Base-by-base conservation (phyloP, 805 yeast genomes). In the Cyberlindnera xylosilytica region DNA sequence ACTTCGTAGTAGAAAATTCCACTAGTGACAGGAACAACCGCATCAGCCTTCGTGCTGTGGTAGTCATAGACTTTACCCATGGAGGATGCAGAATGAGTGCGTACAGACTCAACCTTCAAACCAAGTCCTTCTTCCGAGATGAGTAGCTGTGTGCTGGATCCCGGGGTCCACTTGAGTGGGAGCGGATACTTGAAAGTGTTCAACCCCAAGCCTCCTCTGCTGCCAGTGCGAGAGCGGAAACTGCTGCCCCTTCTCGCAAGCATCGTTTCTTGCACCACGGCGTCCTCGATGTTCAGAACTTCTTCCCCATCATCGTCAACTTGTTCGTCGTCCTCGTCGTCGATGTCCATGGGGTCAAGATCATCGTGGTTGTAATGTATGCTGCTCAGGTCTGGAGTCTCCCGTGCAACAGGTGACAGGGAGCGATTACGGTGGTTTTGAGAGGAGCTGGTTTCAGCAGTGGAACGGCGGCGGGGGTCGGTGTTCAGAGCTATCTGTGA, bases 1-100 rank as follows among this genome's bases (percentile, higher is more conserved):
- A 76, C 61, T 52, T 78, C 83, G 50, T 53, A 78, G 52, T 78
- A 78, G 54, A 70, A 78, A 4, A 77, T 54, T 2, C 80, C 78
- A 43, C 71, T 56, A 17, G 60, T 56, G 3, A 60, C 47, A 1
- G 73, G 68, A 7, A 76, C 65, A 5, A 63, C 48, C 27, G 58
- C 47, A 44, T 70, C 56, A 1, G 72, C 51, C 41, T 62, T 64
- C 9, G 69, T 56, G 15, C 52, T 47, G 20, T 50, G 34, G 17
- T 46, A 40, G 7, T 55, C 60, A 31, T 51, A 42, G 31, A 34
- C 49, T 31, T 53, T 41, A 16, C 49, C 26, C 13, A 40, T 20
- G 20, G 30, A 20, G 19, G 33, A 24, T 11, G 24, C 19, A 4
- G 35, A 6, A 6, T 18, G 20, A 9, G 30, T 29, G 4, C 47